Percentiles rank a stretch among this genome's conserved stretches.
Evolutionary conservation across 805 yeast genomes (phyloP).

Genomic region (Candida andamanensis): DNA sequence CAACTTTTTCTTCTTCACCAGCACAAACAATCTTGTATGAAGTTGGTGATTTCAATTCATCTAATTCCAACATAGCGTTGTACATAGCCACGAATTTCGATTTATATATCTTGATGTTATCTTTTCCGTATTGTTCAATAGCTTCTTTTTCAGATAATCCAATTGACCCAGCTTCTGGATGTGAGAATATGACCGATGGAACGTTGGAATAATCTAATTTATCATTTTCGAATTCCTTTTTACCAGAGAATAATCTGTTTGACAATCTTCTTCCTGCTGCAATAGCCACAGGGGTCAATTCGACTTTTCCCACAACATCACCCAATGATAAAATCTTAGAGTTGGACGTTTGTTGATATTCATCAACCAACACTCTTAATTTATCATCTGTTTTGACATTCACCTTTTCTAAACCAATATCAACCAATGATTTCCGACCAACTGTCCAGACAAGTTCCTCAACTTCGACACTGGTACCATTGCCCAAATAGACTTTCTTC

Average conservation of each 20-base stretch:
- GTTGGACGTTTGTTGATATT: conserved; percentile 77
- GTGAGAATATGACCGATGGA: conserved; percentile 96
- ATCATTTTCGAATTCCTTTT: conserved; percentile 59
- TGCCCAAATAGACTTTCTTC: conserved; percentile 34
- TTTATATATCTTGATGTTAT: conserved; percentile 73
- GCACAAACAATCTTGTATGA: conserved; percentile 76
- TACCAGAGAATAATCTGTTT: conserved; percentile 82
- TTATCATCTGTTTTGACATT: conserved; percentile 59
- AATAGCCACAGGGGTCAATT: conserved; percentile 96
- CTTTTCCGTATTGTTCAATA: conserved; percentile 69
- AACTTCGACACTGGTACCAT: conserved; percentile 44
- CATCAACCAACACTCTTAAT: conserved; percentile 74
- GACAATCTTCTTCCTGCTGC: conserved; percentile 95
- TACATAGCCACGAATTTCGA: conserved; percentile 88
- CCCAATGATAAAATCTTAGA: conserved; percentile 79
- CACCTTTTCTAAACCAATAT: conserved; percentile 70
- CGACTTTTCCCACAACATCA: conserved; percentile 89
- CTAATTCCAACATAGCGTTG: conserved; percentile 70
- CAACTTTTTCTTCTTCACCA: conserved; percentile 85
- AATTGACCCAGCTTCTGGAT: conserved; percentile 95
- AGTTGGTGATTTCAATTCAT: conserved; percentile 74
- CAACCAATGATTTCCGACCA: conserved; percentile 77
- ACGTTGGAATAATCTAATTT: conserved; percentile 83
- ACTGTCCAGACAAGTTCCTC: conserved; percentile 90
- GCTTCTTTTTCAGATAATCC: conserved; percentile 85